A percentile compares a stretch with the other conserved stretches of the same genome.
These are phyloP conservation scores for Alternaria conjuncta DNA, from an alignment of 2,329 filamentous ascomycete species.

Conservation along the genomic window DNA sequence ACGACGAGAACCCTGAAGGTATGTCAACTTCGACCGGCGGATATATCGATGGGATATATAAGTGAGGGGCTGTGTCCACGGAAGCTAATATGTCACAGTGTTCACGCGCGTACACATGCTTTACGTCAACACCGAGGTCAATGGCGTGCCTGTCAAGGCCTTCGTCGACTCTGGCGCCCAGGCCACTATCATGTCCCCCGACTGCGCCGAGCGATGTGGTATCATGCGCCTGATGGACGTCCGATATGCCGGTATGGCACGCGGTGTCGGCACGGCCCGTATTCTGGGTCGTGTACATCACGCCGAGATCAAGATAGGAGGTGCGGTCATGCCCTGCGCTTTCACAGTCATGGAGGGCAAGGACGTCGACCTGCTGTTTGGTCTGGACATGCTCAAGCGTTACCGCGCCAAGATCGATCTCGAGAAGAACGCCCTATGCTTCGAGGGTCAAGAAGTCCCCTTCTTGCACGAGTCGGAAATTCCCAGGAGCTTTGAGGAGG, in stretches of 20 bases:
- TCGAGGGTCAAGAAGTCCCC: constrained; percentile 84
- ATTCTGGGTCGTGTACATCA: constrained; percentile 96
- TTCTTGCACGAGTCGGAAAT: constrained; percentile 95
- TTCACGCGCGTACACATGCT: constrained; percentile 96
- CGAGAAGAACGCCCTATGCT: constrained; percentile 80
- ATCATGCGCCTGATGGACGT: constrained; percentile 96
- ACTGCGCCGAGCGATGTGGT: constrained; percentile 87
- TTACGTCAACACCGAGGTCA: constrained; percentile 95
- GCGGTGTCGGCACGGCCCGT: constrained; percentile 90
- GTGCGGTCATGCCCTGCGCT: constrained; percentile 85
- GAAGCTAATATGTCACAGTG: constrained; percentile 60
- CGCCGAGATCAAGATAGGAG: constrained; percentile 92
- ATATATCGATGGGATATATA: background rate
- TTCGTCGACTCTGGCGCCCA: constrained; percentile 97
- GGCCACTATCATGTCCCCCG: constrained; percentile 97
- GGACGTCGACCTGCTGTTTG: constrained; percentile 88
- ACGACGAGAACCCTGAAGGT: constrained; percentile 98
- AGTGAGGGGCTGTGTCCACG: background rate
- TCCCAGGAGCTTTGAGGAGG: constrained; percentile 78
- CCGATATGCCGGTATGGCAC: constrained; percentile 88
- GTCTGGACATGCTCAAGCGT: constrained; percentile 94
- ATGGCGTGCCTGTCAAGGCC: constrained; percentile 89
- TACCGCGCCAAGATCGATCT: constrained; percentile 95
- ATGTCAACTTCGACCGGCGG: constrained; percentile 33
- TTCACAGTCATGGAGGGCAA: constrained; percentile 99